A percentile compares a stretch with the other conserved stretches of the same genome.
phyloP scores from a whole-genome alignment of 1,284 basidiomycete species.

The Moesziomyces globuligerus region DNA sequence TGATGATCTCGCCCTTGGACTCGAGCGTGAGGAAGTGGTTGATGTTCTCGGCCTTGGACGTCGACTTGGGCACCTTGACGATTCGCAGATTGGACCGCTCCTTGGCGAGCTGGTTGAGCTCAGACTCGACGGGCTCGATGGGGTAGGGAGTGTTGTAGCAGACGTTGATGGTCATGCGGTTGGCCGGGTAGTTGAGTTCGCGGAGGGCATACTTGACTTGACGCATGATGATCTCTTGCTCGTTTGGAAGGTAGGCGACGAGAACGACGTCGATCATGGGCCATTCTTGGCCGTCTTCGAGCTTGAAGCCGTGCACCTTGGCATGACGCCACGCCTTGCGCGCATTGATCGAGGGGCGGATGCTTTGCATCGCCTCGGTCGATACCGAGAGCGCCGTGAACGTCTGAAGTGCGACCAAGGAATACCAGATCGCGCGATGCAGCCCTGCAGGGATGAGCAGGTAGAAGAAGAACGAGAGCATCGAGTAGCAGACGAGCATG shows the following conservation, averaged over 20 bases:
- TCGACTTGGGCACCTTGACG: conserved; percentile 57
- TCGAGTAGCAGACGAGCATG: conserved; percentile 48
- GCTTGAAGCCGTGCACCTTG: conserved; percentile 45
- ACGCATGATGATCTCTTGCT: conserved; percentile 58
- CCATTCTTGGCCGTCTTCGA: conserved; percentile 51
- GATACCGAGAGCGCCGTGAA: conserved; percentile 54
- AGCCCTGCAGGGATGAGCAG: conserved; percentile 42
- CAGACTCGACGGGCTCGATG: conserved; percentile 52
- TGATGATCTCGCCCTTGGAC: conserved; percentile 52
- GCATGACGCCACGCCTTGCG: conserved; percentile 51
- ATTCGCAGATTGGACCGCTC: conserved; percentile 49
- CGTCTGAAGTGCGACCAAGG: conserved; percentile 49
- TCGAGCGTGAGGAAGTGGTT: conserved; percentile 58
- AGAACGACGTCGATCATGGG: conserved; percentile 57
- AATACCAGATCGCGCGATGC: conserved; percentile 55
- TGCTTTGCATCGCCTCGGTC: conserved; percentile 54
- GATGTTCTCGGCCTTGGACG: conserved; percentile 59
- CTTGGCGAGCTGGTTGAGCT: conserved; percentile 40
- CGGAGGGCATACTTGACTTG: conserved; percentile 56
- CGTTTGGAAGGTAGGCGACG: conserved; percentile 59
- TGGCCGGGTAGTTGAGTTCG: conserved; percentile 53
- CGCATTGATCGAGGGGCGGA: conserved; percentile 54
- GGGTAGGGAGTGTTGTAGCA: conserved; percentile 60
- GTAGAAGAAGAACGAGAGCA: conserved; percentile 53
- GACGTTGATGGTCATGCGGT: conserved; percentile 55